Conservation (phyloP, 306 rosid genomes). For the Cajanus cajan region DNA sequence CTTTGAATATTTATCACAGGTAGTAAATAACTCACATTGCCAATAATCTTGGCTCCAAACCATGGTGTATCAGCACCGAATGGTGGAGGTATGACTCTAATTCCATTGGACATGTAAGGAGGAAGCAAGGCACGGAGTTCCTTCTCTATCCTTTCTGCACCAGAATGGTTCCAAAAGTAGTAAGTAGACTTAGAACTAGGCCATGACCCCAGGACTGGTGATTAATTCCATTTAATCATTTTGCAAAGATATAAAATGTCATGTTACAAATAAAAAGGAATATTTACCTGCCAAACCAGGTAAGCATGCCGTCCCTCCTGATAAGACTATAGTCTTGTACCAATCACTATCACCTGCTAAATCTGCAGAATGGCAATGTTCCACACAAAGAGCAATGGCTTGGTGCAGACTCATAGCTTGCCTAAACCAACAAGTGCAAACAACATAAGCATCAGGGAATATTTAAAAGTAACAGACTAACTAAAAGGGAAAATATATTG, state of each 20-base stretch:
- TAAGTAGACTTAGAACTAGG: constrained; percentile 10
- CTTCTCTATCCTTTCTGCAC: constrained; percentile 68
- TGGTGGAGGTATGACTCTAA: constrained; percentile 76
- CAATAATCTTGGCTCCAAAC: constrained; percentile 84
- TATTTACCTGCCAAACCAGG: constrained; percentile 85
- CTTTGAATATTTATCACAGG: not conserved
- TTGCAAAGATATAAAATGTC: not conserved
- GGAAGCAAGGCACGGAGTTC: constrained; percentile 65
- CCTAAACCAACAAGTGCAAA: constrained; percentile 44
- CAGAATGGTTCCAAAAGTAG: constrained; percentile 26
- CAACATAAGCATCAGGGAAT: constrained; percentile 18
- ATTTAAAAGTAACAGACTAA: constrained; percentile 2
- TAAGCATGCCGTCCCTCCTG: constrained; percentile 84
- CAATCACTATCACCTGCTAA: constrained; percentile 61
- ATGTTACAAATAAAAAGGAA: not conserved
- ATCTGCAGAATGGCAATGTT: constrained; percentile 69
- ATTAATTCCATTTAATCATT: constrained; percentile 14
- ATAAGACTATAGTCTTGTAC: constrained; percentile 79
- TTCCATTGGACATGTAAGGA: constrained; percentile 53
- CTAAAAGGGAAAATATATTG: not conserved
- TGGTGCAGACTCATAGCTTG: constrained; percentile 84
- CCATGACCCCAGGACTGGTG: not conserved
- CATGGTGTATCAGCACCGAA: constrained; percentile 78
- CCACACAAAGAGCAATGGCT: constrained; percentile 84
- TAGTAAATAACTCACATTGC: constrained; percentile 62